phyloP scores from a whole-genome alignment of 352 stramenopile species.

The Phytophthora macrochlamydospora region DNA sequence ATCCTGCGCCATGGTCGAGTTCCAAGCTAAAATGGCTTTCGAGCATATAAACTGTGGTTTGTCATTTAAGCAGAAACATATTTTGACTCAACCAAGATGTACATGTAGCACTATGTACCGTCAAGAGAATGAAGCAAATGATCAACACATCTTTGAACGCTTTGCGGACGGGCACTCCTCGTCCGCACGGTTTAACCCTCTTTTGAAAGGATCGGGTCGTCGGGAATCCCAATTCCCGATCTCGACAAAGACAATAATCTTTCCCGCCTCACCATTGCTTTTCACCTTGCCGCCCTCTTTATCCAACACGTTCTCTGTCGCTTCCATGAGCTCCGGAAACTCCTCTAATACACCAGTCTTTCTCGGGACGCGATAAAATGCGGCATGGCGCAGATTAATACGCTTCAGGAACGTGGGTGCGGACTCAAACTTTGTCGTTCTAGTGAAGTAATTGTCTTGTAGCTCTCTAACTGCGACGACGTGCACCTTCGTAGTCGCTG shows the following conservation, averaged over 20 bases:
- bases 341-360: neutral
- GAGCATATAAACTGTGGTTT: too few species aligned
- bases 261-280: neutral
- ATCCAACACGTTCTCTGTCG: too few species aligned
- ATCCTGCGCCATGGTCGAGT: slow-evolving; percentile 65
- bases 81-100: too few species aligned
- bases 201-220: too few species aligned
- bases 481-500: neutral
- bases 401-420: neutral
- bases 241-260: neutral
- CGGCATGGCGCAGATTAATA: neutral
- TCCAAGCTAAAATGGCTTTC: neutral
- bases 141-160: too few species aligned
- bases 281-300: neutral
- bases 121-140: too few species aligned
- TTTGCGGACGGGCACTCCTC: too few species aligned
- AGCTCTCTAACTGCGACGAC: neutral
- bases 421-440: neutral
- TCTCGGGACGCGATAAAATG: neutral
- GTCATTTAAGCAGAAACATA: too few species aligned
- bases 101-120: too few species aligned
- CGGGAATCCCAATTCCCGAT: neutral
- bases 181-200: too few species aligned
- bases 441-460: neutral
- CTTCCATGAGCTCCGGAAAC: neutral